phyloP scores from a whole-genome alignment of 768 basidiomycete species.

The Tricholoma terreum region DNA sequence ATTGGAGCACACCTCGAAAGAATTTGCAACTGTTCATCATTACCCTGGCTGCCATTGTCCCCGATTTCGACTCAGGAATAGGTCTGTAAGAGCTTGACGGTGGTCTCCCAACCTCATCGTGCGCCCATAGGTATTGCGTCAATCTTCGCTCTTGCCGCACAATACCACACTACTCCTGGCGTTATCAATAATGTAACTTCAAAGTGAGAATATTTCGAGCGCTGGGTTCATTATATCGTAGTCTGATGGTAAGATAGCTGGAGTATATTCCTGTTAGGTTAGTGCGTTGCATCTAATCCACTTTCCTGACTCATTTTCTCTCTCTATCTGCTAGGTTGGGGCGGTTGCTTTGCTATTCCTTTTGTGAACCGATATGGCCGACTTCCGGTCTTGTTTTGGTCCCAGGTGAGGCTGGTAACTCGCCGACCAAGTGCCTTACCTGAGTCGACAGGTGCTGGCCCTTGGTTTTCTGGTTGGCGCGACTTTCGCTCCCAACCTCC shows the following conservation, averaged over 20 bases:
- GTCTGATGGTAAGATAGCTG: constrained; percentile 33
- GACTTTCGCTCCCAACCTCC: constrained; percentile 49
- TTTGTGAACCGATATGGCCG: constrained; percentile 53
- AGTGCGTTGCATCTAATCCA: not conserved
- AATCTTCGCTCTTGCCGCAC: constrained; percentile 53
- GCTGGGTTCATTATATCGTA: no score
- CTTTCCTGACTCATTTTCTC: not conserved
- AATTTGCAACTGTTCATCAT: constrained; percentile 47
- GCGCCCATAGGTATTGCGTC: constrained; percentile 43
- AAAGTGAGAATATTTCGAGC: constrained; percentile 25
- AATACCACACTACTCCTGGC: constrained; percentile 47
- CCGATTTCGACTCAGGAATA: constrained; percentile 59
- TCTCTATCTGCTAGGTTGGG: constrained; percentile 31
- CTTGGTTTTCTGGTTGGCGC: constrained; percentile 50
- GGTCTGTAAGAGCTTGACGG: constrained; percentile 22
- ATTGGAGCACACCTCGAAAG: constrained; percentile 49
- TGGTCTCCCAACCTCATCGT: not conserved
- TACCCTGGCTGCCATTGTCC: constrained; percentile 56
- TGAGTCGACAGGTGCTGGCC: constrained; percentile 37
- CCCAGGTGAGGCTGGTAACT: constrained; percentile 33
- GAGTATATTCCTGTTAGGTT: constrained; percentile 55
- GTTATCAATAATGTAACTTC: constrained; percentile 57
- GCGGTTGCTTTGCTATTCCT: constrained; percentile 48
- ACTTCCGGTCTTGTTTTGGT: constrained; percentile 61
- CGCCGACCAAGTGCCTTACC: not conserved